phyloP scores from a whole-genome alignment of 495 filamentous ascomycete species.

The Neurospora sp. region DNA sequence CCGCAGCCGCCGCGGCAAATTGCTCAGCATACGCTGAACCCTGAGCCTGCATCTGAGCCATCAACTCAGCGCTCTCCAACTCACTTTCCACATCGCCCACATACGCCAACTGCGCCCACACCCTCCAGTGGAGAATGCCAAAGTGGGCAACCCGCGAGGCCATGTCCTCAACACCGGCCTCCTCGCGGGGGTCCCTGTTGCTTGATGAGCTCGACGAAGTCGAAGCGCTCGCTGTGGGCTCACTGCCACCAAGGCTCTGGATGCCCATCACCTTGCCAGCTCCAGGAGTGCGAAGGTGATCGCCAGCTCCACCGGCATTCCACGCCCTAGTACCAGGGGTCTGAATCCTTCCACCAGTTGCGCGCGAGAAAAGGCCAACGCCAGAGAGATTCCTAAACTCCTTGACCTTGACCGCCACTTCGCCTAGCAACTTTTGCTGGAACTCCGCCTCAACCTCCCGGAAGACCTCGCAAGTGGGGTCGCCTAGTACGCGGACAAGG shows the following conservation, averaged over 20 bases:
- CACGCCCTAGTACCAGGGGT: slow-evolving; percentile 5
- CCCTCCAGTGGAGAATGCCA: slow-evolving; percentile 72
- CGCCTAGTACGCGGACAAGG: slow-evolving; percentile 23
- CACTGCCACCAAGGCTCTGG: not conserved
- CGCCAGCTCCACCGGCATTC: slow-evolving; percentile 12
- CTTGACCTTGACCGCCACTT: slow-evolving; percentile 34
- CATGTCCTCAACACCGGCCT: slow-evolving; percentile 52
- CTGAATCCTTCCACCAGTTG: slow-evolving; percentile 31
- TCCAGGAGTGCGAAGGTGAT: slow-evolving; percentile 11
- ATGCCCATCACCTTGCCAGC: slow-evolving; percentile 13
- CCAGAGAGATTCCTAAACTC: slow-evolving; percentile 40
- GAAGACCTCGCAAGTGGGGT: slow-evolving; percentile 25
- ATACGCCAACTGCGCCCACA: slow-evolving; percentile 70
- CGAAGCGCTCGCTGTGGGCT: not conserved
- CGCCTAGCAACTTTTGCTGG: slow-evolving; percentile 29
- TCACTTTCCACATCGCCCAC: slow-evolving; percentile 23
- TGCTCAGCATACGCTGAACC: not conserved
- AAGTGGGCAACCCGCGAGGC: slow-evolving; percentile 69
- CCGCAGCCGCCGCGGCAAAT: not conserved
- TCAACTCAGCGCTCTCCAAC: not conserved
- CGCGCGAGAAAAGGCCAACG: slow-evolving; percentile 41
- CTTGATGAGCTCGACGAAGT: slow-evolving; percentile 4
- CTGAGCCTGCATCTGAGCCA: not conserved
- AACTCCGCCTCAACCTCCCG: slow-evolving; percentile 30
- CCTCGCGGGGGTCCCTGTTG: slow-evolving; percentile 31